Base-by-base conservation (phyloP, 768 basidiomycete genomes). In the Dentipellis sp. region DNA sequence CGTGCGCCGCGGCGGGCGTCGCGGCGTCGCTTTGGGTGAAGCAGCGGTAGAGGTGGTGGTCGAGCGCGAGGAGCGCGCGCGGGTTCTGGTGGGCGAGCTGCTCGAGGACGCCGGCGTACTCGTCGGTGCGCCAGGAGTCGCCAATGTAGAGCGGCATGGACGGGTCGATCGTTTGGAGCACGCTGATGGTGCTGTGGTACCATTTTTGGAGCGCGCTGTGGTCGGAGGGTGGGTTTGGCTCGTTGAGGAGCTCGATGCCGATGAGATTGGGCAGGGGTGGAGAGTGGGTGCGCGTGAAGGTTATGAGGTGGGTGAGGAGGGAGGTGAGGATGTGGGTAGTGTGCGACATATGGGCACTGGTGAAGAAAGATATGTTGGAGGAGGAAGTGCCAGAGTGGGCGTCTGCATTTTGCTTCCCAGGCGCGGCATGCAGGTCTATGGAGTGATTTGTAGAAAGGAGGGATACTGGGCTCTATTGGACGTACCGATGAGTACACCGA, bases 41-140 rank as follows among this genome's bases (percentile, higher is more conserved):
- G 67, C 88, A 90, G 22, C 91, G 80, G 64, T 92, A 93, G 19
- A 92, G 76, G 64, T 92, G 91, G 61, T 91, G 87, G 66, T 93
- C 91, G 40, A 91, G 71, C 12, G 85, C 81, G 17, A 83, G 71
- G 29, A 81, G 64, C 35, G 48, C 37, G 12, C 45, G 8, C 3
- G 42, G 16, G 21, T 34, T 35, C 7, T 16, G 6, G 2, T 34
- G 12, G 11, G 40, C 21, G 45, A 34, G 46, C 10, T 37, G 12
- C 16, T 14, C 38, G 14, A 45, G 38, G 11, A 17, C 16, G 21
- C 34, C 36, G 14, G 82, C 75, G 61, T 88, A 91, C 54, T 78
- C 71, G 23, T 83, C 78, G 1, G 82, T 75, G 63, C 79, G 75
- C 90, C 90, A 94, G 46, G 83, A 82, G 63, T 94, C 91, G 4